Evolutionary conservation across 768 basidiomycete genomes (phyloP).

Genomic region (Peribolospora kevripleyi): DNA sequence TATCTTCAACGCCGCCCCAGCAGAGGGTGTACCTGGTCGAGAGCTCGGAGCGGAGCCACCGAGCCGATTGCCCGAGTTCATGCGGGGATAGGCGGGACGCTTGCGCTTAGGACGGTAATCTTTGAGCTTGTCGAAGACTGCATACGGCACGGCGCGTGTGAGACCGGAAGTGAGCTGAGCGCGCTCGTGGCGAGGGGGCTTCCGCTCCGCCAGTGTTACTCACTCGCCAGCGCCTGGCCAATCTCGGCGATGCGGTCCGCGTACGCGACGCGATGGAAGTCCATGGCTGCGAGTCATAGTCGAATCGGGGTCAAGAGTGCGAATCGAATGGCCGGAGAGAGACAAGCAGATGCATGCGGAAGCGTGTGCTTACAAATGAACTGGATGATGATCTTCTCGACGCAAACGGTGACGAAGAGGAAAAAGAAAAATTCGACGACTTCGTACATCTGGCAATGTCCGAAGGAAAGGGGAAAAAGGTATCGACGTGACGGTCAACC

Average conservation of each 20-base stretch:
- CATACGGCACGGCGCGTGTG: no score
- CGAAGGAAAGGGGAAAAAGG: neutral
- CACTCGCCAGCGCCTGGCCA: constrained; percentile 27
- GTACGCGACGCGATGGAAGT: constrained; percentile 55
- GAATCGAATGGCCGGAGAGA: neutral
- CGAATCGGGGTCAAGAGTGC: neutral
- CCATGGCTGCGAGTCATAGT: constrained; percentile 27
- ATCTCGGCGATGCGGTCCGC: constrained; percentile 43
- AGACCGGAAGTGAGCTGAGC: no score
- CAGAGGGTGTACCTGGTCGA: neutral
- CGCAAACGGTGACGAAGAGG: constrained; percentile 36
- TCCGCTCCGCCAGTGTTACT: no score
- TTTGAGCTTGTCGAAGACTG: constrained; percentile 36
- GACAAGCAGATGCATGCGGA: no score
- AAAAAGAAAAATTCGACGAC: constrained; percentile 53
- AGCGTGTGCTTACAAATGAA: constrained; percentile 25
- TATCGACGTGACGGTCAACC: neutral
- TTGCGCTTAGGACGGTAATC: constrained; percentile 32
- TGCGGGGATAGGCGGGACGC: neutral
- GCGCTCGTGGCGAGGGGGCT: no score
- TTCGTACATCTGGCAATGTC: constrained; percentile 28
- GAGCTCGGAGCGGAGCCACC: neutral
- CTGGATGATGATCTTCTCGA: constrained; percentile 45
- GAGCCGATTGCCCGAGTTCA: constrained; percentile 21
- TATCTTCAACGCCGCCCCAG: no score